Conservation (phyloP, 257 asterid species). For the Fraxinus quadrangulata region DNA sequence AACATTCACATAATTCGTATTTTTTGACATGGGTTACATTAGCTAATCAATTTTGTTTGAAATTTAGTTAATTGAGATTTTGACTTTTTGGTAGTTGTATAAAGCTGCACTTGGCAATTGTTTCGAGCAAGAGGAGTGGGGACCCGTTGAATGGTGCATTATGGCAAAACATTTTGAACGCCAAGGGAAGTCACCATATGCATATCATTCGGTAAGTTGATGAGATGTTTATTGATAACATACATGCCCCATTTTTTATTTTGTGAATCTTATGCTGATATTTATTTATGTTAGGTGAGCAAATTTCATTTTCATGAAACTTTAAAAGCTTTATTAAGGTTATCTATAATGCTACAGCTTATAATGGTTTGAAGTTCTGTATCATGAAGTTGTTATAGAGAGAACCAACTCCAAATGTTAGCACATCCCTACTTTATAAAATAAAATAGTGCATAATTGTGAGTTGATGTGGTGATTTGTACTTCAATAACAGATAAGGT, state of each 20-base stretch:
- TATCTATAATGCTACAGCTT: not conserved
- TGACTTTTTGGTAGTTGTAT: conserved; percentile 50
- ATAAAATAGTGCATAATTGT: not conserved
- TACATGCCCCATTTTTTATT: not conserved
- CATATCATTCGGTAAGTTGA: conserved; percentile 90
- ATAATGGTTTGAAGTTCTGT: not conserved
- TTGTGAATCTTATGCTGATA: not conserved
- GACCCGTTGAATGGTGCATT: conserved; percentile 88
- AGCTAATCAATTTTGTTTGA: not conserved
- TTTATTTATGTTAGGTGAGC: not conserved
- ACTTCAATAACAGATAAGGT: not conserved
- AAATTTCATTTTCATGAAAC: not conserved
- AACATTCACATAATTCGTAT: not conserved
- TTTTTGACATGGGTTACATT: not conserved
- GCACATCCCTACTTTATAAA: not conserved
- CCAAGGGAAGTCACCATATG: conserved; percentile 91
- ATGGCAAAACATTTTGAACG: conserved; percentile 94
- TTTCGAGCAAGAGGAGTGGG: conserved; percentile 92
- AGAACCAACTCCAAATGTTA: not conserved
- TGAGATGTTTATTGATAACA: not conserved
- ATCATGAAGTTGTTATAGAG: not conserved
- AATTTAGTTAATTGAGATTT: conserved; percentile 23
- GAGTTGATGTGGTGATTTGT: not conserved
- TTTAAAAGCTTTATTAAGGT: not conserved
- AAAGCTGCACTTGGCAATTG: conserved; percentile 81